Percentiles rank a stretch among this genome's conserved stretches.
phyloP scores from a whole-genome alignment of 2,329 filamentous ascomycete species.

The Thelonectria rubi region DNA sequence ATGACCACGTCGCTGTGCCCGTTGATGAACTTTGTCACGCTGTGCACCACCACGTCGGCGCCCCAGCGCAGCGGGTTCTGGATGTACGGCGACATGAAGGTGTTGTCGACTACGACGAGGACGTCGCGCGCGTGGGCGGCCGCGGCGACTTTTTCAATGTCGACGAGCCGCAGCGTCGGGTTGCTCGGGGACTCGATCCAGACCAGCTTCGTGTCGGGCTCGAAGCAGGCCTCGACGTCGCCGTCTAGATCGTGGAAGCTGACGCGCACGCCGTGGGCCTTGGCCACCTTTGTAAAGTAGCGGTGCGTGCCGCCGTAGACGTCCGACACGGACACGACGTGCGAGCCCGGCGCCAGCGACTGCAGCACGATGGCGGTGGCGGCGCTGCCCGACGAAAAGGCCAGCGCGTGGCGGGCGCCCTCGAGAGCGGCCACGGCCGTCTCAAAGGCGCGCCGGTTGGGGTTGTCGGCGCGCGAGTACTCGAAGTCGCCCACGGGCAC shows the following conservation, averaged over 20 bases:
- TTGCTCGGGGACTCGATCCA: constrained; percentile 97
- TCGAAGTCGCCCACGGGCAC: constrained; percentile 89
- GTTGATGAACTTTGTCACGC: constrained; percentile 99
- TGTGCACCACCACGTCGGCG: constrained; percentile 95
- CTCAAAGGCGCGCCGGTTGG: constrained; percentile 96
- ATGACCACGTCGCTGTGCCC: constrained; percentile 96
- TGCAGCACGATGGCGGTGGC: constrained; percentile 93
- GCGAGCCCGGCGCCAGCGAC: constrained; percentile 86
- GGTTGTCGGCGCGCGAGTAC: constrained; percentile 92
- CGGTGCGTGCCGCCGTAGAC: constrained; percentile 98
- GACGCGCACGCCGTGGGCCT: constrained; percentile 91
- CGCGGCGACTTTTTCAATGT: constrained; percentile 84
- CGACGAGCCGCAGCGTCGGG: constrained; percentile 90
- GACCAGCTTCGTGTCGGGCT: constrained; percentile 87
- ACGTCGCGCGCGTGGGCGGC: constrained; percentile 88
- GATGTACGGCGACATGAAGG: constrained; percentile 94
- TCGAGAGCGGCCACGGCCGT: constrained; percentile 89
- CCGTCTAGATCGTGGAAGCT: constrained; percentile 94
- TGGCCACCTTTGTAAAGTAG: constrained; percentile 98
- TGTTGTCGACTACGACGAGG: constrained; percentile 98
- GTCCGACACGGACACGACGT: constrained; percentile 95
- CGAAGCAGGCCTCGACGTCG: constrained; percentile 85
- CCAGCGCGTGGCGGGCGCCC: constrained; percentile 89
- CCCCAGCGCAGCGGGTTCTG: constrained; percentile 96
- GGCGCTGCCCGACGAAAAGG: constrained; percentile 92